These are phyloP conservation scores for Polygonum aviculare DNA, from an alignment of 148 eudicot genomes.

Conservation along the genomic window DNA sequence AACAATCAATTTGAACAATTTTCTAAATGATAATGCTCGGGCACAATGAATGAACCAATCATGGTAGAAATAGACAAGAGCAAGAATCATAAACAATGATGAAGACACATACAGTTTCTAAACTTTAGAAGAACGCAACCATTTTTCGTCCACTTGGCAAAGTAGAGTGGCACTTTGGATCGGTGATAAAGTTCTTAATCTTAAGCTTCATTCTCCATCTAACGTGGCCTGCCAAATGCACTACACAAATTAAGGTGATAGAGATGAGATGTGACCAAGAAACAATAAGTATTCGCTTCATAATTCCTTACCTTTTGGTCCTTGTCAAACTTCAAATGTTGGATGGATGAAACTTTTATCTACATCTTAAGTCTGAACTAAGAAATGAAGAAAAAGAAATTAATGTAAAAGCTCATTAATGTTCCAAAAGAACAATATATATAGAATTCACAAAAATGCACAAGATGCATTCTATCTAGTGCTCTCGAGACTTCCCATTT, in stretches of 20 bases:
- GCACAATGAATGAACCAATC: neutral
- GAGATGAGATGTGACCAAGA: constrained; percentile 1
- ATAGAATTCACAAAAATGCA: neutral
- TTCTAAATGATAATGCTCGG: neutral
- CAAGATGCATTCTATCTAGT: neutral
- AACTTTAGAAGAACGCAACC: neutral
- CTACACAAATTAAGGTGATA: neutral
- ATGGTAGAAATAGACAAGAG: neutral
- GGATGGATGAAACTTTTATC: neutral
- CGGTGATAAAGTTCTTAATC: neutral
- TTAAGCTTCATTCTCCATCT: neutral
- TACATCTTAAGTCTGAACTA: neutral
- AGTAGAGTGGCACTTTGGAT: neutral
- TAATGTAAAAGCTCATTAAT: neutral
- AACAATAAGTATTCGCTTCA: neutral
- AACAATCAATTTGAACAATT: neutral
- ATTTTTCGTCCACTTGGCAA: neutral
- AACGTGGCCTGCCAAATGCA: neutral
- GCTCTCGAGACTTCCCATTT: neutral
- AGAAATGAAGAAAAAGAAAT: neutral
- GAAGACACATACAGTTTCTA: constrained; percentile 3
- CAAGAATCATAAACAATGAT: neutral
- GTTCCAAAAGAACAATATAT: neutral
- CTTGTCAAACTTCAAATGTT: neutral
- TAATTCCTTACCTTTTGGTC: neutral